Conservation (phyloP, 768 basidiomycete genomes). For the Auriculariales sp. region DNA sequence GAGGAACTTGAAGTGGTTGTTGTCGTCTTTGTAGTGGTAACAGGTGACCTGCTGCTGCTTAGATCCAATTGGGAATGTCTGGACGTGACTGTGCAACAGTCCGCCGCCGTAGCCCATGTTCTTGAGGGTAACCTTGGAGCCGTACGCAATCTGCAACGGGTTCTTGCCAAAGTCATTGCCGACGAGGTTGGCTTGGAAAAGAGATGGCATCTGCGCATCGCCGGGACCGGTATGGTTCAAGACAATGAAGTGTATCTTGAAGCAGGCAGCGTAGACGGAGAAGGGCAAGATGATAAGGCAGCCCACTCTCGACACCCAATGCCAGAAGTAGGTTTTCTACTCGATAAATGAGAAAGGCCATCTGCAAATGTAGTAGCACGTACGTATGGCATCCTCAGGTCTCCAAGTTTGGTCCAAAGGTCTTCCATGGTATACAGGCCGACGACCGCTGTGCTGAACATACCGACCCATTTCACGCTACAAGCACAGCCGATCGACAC, state of each 20-base stretch:
- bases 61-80: constrained; percentile 84
- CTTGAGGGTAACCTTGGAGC: constrained; percentile 84
- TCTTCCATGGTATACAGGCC: constrained; percentile 96
- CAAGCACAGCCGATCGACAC: constrained; percentile 85
- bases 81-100: constrained; percentile 91
- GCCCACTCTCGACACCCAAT: constrained; percentile 77
- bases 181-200: constrained; percentile 91
- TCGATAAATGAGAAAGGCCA: constrained; percentile 4
- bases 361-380: constrained; percentile 17
- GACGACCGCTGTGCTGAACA: constrained; percentile 89
- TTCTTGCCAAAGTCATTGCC: constrained; percentile 91
- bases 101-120: constrained; percentile 98
- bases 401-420: constrained; percentile 96
- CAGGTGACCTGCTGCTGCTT: constrained; percentile 94
- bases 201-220: constrained; percentile 95
- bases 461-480: constrained; percentile 91
- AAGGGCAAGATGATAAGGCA: constrained; percentile 85
- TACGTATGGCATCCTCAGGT: constrained; percentile 81
- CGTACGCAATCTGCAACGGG: constrained; percentile 82
- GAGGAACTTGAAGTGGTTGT: constrained; percentile 80
- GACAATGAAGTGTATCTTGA: constrained; percentile 94
- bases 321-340: constrained; percentile 77
- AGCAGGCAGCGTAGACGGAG: constrained; percentile 82
- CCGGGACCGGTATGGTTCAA: constrained; percentile 91
- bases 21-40: constrained; percentile 98